phyloP scores from a whole-genome alignment of 805 yeast genomes.

The Metschnikowia sp. region DNA sequence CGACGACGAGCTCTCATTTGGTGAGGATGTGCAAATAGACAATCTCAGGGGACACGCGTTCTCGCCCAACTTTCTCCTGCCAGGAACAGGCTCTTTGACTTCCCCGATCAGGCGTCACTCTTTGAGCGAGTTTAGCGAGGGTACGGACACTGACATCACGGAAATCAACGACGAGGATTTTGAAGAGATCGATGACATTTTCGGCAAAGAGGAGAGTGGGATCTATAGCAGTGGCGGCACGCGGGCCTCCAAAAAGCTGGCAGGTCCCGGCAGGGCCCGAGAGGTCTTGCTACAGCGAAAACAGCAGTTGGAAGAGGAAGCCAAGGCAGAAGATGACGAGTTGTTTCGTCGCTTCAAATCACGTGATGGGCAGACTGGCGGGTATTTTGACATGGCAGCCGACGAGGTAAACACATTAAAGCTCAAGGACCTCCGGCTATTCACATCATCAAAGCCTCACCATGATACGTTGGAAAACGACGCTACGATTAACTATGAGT shows the following conservation, averaged over 20 bases:
- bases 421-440: conserved; percentile 25
- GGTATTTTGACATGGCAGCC: background rate
- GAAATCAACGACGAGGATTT: conserved; percentile 37
- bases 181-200: conserved; percentile 36
- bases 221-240: conserved; percentile 25
- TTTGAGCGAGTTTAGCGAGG: conserved; percentile 38
- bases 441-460: conserved; percentile 9
- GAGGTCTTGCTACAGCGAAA: conserved; percentile 23
- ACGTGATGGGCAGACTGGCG: conserved; percentile 2
- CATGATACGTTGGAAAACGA: conserved; percentile 30
- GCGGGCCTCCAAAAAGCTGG: conserved; percentile 7
- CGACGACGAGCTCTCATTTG: conserved; percentile 12
- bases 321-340: conserved; percentile 34
- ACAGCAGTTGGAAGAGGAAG: conserved; percentile 26
- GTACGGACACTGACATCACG: conserved; percentile 38
- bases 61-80: conserved; percentile 7
- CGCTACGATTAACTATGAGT: conserved; percentile 34
- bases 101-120: conserved; percentile 23
- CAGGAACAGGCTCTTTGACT: conserved; percentile 13
- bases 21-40: conserved; percentile 7
- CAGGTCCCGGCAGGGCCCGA: conserved; percentile 19
- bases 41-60: background rate
- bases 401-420: conserved; percentile 30
- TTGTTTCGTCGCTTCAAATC: conserved; percentile 18
- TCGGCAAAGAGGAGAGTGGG: conserved; percentile 37